Percentiles rank a stretch among this genome's conserved stretches.
These are phyloP conservation scores for Colletotrichum cordylinicola DNA, from an alignment of 2,329 filamentous ascomycete genomes.

Conservation along the genomic window DNA sequence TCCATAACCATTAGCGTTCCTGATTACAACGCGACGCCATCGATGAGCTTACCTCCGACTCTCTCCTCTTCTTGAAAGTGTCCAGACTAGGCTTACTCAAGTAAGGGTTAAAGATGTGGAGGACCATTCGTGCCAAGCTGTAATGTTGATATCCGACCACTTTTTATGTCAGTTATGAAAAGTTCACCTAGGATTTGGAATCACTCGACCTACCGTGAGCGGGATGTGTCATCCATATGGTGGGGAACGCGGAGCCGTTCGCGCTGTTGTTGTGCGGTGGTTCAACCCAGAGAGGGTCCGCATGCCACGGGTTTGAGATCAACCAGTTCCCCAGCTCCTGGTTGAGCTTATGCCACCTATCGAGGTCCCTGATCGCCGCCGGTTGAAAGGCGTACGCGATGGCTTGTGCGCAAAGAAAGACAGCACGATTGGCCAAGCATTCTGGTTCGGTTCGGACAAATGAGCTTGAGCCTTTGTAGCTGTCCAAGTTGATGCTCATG, in stretches of 20 bases:
- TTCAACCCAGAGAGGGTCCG: conserved; percentile 9
- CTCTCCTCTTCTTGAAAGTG: conserved; percentile 23
- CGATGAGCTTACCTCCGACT: conserved; percentile 20
- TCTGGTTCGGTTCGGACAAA: conserved; percentile 29
- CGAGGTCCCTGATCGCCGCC: conserved; percentile 28
- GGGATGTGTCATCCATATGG: conserved; percentile 19
- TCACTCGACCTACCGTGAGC: neutral
- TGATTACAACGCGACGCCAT: accelerated
- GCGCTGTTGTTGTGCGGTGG: neutral
- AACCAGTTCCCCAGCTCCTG: conserved; percentile 29
- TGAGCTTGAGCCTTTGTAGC: conserved; percentile 31
- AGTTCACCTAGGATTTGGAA: accelerated
- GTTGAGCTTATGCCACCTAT: conserved; percentile 25
- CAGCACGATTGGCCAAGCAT: conserved; percentile 30
- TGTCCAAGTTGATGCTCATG: conserved; percentile 39
- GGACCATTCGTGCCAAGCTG: conserved; percentile 42
- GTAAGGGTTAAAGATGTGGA: conserved; percentile 42
- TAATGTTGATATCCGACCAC: conserved; percentile 45
- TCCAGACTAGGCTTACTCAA: conserved; percentile 28
- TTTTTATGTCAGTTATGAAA: neutral
- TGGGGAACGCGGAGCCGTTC: conserved; percentile 9
- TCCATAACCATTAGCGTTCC: neutral
- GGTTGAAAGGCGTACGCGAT: conserved; percentile 38
- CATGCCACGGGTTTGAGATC: conserved; percentile 23
- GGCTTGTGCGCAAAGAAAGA: conserved; percentile 32